Percentiles rank a stretch among this genome's conserved stretches.
These are phyloP conservation scores for Ascochyta viciae-villosae DNA, from an alignment of 2,329 filamentous ascomycete genomes.

Conservation along the genomic window DNA sequence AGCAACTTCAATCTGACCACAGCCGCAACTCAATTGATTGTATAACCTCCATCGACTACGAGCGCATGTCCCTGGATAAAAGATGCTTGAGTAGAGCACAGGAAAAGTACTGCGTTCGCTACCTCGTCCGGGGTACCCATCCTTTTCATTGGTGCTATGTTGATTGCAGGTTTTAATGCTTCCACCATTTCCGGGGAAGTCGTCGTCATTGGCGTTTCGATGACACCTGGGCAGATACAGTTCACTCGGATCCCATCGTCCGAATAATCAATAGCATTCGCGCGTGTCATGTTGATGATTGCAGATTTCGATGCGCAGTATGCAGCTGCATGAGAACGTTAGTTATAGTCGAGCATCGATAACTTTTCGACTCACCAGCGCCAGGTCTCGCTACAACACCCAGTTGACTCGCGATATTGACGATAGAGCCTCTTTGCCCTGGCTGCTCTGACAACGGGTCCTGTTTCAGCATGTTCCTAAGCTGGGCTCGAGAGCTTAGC, in stretches of 20 bases:
- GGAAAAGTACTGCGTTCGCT: constrained; percentile 60
- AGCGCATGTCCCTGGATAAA: constrained; percentile 60
- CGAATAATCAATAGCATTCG: constrained; percentile 65
- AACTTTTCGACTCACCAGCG: constrained; percentile 24
- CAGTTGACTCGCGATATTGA: constrained; percentile 63
- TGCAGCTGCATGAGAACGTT: constrained; percentile 50
- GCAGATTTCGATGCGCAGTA: constrained; percentile 67
- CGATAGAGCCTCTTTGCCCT: constrained; percentile 54
- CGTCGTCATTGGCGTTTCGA: constrained; percentile 51
- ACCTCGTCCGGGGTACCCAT: constrained; percentile 61
- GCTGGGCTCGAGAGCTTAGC: constrained; percentile 61
- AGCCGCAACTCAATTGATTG: constrained; percentile 28
- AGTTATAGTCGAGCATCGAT: neutral
- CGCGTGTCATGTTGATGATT: constrained; percentile 64
- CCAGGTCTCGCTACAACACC: constrained; percentile 49
- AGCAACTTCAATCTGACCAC: neutral
- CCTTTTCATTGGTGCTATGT: constrained; percentile 57
- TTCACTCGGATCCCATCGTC: constrained; percentile 61
- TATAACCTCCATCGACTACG: constrained; percentile 56
- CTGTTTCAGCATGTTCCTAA: constrained; percentile 60
- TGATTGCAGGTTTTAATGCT: constrained; percentile 48
- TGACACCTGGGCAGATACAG: constrained; percentile 63
- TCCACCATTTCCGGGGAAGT: constrained; percentile 41
- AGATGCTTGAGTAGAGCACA: constrained; percentile 61
- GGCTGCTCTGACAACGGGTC: constrained; percentile 53